Base-by-base conservation (phyloP, 2,329 filamentous ascomycete genomes). In the Juglanconis oblonga region DNA sequence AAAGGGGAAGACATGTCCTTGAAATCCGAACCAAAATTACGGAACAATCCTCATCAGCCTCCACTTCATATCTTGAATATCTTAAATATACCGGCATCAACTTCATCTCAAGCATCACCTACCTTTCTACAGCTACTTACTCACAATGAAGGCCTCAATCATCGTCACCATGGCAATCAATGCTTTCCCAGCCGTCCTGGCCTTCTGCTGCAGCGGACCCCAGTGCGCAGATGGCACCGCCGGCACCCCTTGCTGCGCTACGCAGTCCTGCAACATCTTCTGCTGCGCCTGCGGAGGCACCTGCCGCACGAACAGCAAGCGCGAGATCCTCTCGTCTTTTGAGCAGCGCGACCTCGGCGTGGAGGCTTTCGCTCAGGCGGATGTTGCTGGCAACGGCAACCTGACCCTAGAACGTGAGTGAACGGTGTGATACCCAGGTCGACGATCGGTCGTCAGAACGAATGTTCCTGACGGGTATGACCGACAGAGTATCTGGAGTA, bases 221-320 rank as follows among this genome's bases (percentile, higher is more conserved):
- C 11, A 47, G 10, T 58, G 56, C 49, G 49, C 49, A 40, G 56
- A 58, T 33, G 56, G 56, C 49, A 58, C 56, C 31, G 6, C 13
- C 3, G 56, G 36, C 56, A 58, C 56, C 5, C 56, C 56, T 14
- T 58, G 56, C 56, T 54, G 56, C 32, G 56, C 56, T 14, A 58
- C 56, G 24, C 14, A 32, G 36, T 24, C 11, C 3, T 58, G 56
- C 50, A 53, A 58, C 50, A 47, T 58, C 50, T 58, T 58, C 33
- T 58, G 56, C 40, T 58, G 56, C 32, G 38, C 36, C 24, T 58
- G 56, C 42, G 49, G 38, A 24, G 56, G 56, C 14, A 13, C 14
- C 48, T 58, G 55, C 48, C 55, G 56, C 9, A 40, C 35, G 17
- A 35, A 29, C 29, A 14, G 56, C 49, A 58, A 58, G 56, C 56